Base-by-base conservation (phyloP, 148 eudicot genomes). In the Heliosperma pusillum region DNA sequence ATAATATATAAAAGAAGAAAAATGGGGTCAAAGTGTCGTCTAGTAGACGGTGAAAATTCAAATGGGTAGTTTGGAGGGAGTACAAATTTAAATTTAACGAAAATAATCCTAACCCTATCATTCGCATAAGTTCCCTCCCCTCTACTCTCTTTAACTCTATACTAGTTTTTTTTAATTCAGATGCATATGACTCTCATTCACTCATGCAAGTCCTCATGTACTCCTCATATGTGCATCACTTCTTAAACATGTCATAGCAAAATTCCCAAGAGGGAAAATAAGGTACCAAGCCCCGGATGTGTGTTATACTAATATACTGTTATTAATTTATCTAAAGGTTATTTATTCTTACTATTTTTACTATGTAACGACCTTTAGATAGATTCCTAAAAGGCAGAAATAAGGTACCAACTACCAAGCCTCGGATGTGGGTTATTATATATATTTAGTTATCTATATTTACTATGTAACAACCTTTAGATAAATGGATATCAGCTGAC, bases 401-500 rank as follows among this genome's bases (percentile, higher is more conserved):
- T 36, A 36, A 36, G 9, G 42, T 36, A 36, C 42, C n/a, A n/a
- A n/a, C n/a, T n/a, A n/a, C n/a, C 42, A 36, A 36, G 42, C 42
- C 42, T 36, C 7, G 10, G 10, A 36, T 36, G 9, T 36, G 42
- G 6, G 42, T 36, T 21, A 10, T 66, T 66, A 36, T 33, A n/a
- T n/a, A 33, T 36, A 25, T 57, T 57, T 57, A 57, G 42, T 57
- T 15, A 57, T 57, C 7, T 17, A 19, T 20, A 15, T 16, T 19
- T 57, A 57, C 8, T 19, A 57, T 7, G 26, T n/a, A 65, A 30
- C 42, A 86, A 95, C 98, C 98, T 95, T 95, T 68, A 95, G 72
- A 83, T 90, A 92, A 73, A 92, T 85, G 44, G 91, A 78, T 70
- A 95, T 84, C 77, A 95, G 83, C 79, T 90, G 97, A 76, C 98